Evolutionary conservation across 768 basidiomycete genomes (phyloP).

Genomic region (Serendipita sp.): DNA sequence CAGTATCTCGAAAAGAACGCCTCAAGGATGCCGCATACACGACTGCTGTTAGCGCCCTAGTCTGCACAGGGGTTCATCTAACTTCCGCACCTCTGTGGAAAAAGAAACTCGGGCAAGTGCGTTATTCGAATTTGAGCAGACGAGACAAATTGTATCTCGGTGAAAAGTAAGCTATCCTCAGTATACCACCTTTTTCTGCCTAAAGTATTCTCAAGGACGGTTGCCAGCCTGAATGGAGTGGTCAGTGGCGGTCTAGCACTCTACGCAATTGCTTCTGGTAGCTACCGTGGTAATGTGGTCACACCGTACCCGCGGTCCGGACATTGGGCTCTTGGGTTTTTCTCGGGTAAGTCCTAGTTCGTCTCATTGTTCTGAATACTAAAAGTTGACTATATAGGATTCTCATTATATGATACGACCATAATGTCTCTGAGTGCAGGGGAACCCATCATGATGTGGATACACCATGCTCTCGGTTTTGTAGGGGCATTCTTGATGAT

Average conservation of each 20-base stretch:
- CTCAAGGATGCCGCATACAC: background rate
- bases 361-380: background rate
- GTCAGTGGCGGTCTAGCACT: background rate
- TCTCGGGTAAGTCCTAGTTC: background rate
- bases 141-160: background rate
- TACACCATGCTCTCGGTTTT: background rate
- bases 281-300: background rate
- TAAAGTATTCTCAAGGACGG: background rate
- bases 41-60: background rate
- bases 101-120: background rate
- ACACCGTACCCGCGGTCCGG: background rate
- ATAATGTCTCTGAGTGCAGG: background rate
- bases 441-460: slow-evolving; percentile 1
- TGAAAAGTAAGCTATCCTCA: background rate
- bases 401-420: background rate
- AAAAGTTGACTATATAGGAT: background rate
- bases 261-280: background rate
- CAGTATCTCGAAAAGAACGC: too few relatives aligned
- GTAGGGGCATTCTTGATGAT: background rate
- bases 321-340: background rate
- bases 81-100: background rate
- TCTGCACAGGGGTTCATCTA: background rate
- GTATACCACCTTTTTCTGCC: background rate
- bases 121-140: background rate
- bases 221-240: background rate